Evolutionary conservation across 306 rosid species (phyloP), one percentile per base, ranked within the genome.

Genomic region (Mimosa bimucronata): DNA sequence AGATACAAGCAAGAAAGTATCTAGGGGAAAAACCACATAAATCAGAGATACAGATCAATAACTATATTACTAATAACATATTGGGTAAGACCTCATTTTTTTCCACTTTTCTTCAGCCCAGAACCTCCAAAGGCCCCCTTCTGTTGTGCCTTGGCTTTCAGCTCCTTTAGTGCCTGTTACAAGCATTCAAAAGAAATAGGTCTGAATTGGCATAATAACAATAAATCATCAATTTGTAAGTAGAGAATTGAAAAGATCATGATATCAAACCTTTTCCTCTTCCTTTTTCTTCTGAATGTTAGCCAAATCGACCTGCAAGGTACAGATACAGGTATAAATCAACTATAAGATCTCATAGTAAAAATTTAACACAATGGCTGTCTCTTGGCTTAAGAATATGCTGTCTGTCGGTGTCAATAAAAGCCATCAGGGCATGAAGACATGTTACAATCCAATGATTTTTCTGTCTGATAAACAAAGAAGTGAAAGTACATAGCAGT

Each of bases 261-360:
- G 15, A 26, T 23, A 50, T 72, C 88, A 76, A 23, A 94, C 98
- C 97, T 94, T 92, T 83, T 94, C 98, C 85, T 94, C 98, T 0
- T 94, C 98, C 58, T 94, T 94, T 83, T 94, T 92, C 92, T 94
- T 92, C 87, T 94, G 97, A 50, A 94, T 45, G 84, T 94, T 94
- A 37, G 94, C 98, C 95, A 92, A 14, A 82, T 94, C 98, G 79
- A 83, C 45, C 98, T 94, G 79, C 31, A 79, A 44, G 40, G 8
- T 29, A 18, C 28, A 78, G 42, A 9, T 29, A 23, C 8, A 40
- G 0, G 81, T 18, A 44, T 53, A 74, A 64, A 45, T 6, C 29
- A 31, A 55, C 26, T 50, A 12, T 3, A 69, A 75, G 42, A 37
- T 45, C 71, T 40, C 48, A 80, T 52, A 41, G 65, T 60, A 40